Percentiles rank a stretch among this genome's conserved stretches.
These are phyloP conservation scores for Panus rudis DNA, from an alignment of 768 basidiomycete species.

Conservation along the genomic window DNA sequence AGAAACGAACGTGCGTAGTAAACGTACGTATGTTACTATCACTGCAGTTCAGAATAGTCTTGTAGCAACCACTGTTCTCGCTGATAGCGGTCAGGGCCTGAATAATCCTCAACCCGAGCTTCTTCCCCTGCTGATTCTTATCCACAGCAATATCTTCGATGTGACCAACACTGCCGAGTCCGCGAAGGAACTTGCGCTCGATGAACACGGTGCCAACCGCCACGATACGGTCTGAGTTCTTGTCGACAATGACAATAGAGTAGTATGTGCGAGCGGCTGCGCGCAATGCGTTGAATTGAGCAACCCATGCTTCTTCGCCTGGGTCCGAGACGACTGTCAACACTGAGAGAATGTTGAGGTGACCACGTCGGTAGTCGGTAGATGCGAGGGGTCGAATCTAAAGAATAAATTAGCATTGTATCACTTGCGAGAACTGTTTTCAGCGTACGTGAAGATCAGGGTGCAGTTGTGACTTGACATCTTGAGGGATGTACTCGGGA, in stretches of 20 bases:
- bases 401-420: background rate
- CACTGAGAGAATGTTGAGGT: conserved; percentile 74
- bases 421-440: background rate
- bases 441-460: conserved; percentile 56
- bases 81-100: conserved; percentile 80
- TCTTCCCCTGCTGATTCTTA: conserved; percentile 82
- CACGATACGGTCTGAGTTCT: conserved; percentile 69
- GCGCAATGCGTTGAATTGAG: conserved; percentile 60
- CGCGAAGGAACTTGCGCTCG: conserved; percentile 91
- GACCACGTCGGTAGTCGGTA: conserved; percentile 75
- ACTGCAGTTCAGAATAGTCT: conserved; percentile 96
- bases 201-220: conserved; percentile 79
- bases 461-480: conserved; percentile 54
- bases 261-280: conserved; percentile 62
- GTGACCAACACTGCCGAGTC: conserved; percentile 83
- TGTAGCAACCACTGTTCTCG: conserved; percentile 79
- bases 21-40: conserved; percentile 85
- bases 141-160: conserved; percentile 98
- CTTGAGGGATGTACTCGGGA: conserved; percentile 58
- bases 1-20: background rate
- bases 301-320: conserved; percentile 58
- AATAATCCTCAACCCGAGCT: conserved; percentile 83
- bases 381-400: conserved; percentile 88
- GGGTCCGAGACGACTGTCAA: conserved; percentile 66
- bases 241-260: conserved; percentile 76